These are phyloP conservation scores for Alternaria consortialis DNA, from an alignment of 2,329 filamentous ascomycete species.

Conservation along the genomic window DNA sequence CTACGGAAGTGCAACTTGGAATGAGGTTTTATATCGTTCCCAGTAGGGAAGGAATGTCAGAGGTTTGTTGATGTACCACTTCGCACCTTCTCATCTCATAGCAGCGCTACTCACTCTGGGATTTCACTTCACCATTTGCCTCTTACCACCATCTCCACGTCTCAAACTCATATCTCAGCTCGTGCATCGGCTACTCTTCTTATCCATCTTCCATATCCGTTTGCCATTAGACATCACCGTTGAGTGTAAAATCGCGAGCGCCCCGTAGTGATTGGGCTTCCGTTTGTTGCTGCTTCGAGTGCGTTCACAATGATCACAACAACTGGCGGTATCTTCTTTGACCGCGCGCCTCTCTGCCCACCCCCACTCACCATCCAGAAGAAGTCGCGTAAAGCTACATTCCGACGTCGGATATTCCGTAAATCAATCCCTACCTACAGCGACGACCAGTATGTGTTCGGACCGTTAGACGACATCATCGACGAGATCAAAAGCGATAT, in stretches of 20 bases:
- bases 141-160: background rate
- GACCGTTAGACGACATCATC: constrained; percentile 49
- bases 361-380: constrained; percentile 43
- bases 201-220: constrained; percentile 5
- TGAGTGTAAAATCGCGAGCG: constrained; percentile 3
- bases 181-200: constrained; percentile 12
- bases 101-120: background rate
- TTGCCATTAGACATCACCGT: background rate
- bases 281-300: constrained; percentile 15
- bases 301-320: constrained; percentile 23
- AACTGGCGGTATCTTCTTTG: constrained; percentile 15
- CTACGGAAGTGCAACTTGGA: background rate
- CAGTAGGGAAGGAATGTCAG: background rate
- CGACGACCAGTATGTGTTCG: constrained; percentile 19
- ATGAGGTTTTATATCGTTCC: background rate
- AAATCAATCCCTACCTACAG: constrained; percentile 27
- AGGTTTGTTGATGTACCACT: constrained; percentile 7
- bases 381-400: constrained; percentile 37
- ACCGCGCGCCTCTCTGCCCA: constrained; percentile 33
- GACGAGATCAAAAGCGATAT: constrained; percentile 44
- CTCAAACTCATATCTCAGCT: constrained; percentile 1
- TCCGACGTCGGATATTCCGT: constrained; percentile 35
- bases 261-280: constrained; percentile 13
- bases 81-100: constrained; percentile 7
- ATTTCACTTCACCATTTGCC: background rate